Conservation (phyloP, 305 asterid genomes). For the Solanum hybrid region DNA sequence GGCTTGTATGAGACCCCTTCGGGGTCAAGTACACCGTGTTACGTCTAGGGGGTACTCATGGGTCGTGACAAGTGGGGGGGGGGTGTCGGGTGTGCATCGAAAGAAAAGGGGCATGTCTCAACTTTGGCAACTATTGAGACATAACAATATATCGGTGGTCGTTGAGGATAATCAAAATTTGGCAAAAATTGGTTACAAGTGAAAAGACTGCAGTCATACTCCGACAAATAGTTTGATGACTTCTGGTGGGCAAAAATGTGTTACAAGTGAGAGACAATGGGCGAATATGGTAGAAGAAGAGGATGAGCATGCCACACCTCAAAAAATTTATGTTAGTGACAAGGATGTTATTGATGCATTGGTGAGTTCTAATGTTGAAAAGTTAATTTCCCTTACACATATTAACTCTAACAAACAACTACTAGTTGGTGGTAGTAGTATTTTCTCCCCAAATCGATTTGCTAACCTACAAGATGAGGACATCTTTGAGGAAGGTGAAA, state of each 20-base stretch:
- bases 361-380: neutral
- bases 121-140: neutral
- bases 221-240: neutral
- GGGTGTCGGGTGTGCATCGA: neutral
- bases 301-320: neutral
- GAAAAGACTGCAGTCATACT: neutral
- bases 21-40: no score
- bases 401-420: neutral
- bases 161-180: neutral
- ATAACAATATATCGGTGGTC: neutral
- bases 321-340: neutral
- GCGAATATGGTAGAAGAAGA: neutral
- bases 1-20: no score
- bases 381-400: neutral
- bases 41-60: no score
- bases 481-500: neutral
- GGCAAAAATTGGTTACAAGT: neutral
- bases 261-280: neutral
- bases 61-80: no score
- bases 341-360: neutral
- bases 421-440: neutral
- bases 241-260: neutral
- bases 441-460: neutral
- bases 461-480: neutral
- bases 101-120: no score